A percentile compares a stretch with the other conserved stretches of the same genome.
phyloP scores from a whole-genome alignment of 352 stramenopile genomes.

The Phytophthora vignae region DNA sequence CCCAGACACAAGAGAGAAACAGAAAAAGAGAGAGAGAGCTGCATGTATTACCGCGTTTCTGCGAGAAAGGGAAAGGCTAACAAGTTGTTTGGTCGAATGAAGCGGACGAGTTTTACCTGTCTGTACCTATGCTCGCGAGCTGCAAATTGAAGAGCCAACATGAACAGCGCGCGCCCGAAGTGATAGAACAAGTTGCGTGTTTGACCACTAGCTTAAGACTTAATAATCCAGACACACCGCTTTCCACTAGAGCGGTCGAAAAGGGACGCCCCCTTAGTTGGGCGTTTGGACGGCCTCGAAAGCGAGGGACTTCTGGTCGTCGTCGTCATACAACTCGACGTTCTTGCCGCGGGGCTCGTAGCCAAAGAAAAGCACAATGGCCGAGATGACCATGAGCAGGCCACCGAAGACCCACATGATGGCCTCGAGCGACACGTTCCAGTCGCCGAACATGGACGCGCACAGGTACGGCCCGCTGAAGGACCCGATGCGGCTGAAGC shows the following conservation, averaged over 20 bases:
- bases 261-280: slow-evolving; percentile 22
- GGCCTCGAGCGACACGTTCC: slow-evolving; percentile 60
- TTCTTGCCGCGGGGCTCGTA: slow-evolving; percentile 78
- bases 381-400: slow-evolving; percentile 63
- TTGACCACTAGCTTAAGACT: slow-evolving; percentile 16
- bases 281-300: slow-evolving; percentile 40
- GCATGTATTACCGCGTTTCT: not conserved
- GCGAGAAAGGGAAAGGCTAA: not conserved
- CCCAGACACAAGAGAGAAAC: no score
- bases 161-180: not conserved
- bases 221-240: slow-evolving; percentile 29
- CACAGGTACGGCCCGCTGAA: slow-evolving; percentile 75
- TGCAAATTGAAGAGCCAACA: not conserved
- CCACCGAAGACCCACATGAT: slow-evolving; percentile 82
- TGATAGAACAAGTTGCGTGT: slow-evolving; percentile 18
- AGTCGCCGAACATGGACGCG: slow-evolving; percentile 62
- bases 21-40: not conserved
- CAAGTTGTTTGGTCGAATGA: not conserved
- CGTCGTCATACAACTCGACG: slow-evolving; percentile 59
- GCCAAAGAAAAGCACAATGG: slow-evolving; percentile 64
- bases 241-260: slow-evolving; percentile 15
- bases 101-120: no score
- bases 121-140: no score
- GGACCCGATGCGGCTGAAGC: slow-evolving; percentile 73
- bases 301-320: slow-evolving; percentile 24